These are phyloP conservation scores for Sclerotinia minor DNA, from an alignment of 2,329 filamentous ascomycete species.

Conservation along the genomic window DNA sequence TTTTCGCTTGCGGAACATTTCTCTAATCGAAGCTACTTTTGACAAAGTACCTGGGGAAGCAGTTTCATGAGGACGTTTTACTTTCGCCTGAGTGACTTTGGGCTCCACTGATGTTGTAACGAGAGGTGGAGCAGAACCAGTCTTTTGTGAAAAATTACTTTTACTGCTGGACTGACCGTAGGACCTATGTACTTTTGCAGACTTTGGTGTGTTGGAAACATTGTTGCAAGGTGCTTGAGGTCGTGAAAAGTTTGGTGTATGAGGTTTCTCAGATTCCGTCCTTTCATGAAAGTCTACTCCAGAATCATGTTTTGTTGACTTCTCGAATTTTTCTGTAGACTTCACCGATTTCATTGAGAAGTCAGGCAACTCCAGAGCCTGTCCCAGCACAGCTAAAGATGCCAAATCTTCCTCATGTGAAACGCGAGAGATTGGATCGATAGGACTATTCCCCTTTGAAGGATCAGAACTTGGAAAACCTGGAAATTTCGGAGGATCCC, in stretches of 20 bases:
- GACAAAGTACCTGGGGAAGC: constrained; percentile 16
- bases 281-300: constrained; percentile 12
- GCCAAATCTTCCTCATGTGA: constrained; percentile 34
- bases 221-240: not conserved
- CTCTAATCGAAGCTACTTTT: constrained; percentile 22
- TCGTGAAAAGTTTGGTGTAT: not conserved
- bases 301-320: constrained; percentile 21
- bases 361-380: constrained; percentile 25
- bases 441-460: constrained; percentile 17
- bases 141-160: not conserved
- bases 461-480: not conserved
- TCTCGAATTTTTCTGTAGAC: not conserved
- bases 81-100: not conserved
- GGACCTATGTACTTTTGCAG: not conserved
- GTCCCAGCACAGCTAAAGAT: constrained; percentile 30
- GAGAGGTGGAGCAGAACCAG: not conserved
- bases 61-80: not conserved
- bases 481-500: not conserved
- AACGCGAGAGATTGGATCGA: constrained; percentile 26
- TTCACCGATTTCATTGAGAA: not conserved
- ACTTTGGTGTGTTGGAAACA: not conserved
- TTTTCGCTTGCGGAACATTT: constrained; percentile 21
- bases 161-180: not conserved
- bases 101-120: not conserved
- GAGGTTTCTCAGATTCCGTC: constrained; percentile 4